Evolutionary conservation across 192 early-diverging fungal genomes (phyloP).

Genomic region (Backusella sp.): DNA sequence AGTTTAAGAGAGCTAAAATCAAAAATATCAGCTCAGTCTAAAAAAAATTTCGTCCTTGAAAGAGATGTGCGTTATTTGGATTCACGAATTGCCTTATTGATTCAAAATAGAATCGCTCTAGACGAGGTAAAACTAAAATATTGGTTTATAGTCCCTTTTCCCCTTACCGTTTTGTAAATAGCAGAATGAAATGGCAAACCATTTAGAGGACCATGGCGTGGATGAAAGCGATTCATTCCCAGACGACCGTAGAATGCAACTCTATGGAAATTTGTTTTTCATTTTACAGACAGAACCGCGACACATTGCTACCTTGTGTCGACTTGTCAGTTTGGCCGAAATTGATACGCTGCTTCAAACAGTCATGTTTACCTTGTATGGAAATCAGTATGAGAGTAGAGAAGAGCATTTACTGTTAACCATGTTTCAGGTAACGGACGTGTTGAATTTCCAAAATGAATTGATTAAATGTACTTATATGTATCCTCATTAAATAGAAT

Average conservation of each 20-base stretch:
- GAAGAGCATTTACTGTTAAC: conserved; percentile 94
- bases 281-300: conserved; percentile 91
- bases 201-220: conserved; percentile 65
- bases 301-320: conserved; percentile 84
- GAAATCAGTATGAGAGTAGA: conserved; percentile 94
- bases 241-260: conserved; percentile 79
- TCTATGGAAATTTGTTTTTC: conserved; percentile 93
- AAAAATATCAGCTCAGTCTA: conserved; percentile 92
- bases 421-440: conserved; percentile 83
- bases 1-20: conserved; percentile 85
- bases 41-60: conserved; percentile 95
- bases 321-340: conserved; percentile 82
- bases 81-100: conserved; percentile 87
- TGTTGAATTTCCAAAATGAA: neutral
- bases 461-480: neutral
- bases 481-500: conserved; percentile 26
- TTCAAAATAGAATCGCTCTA: conserved; percentile 93
- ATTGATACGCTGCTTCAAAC: conserved; percentile 94
- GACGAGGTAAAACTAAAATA: conserved; percentile 62
- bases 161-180: conserved; percentile 12
- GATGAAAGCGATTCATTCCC: conserved; percentile 49
- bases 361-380: conserved; percentile 96
- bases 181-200: conserved; percentile 79
- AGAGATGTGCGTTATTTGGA: conserved; percentile 93
- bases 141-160: too few species aligned